These are phyloP conservation scores for Saccharomyces hybrid DNA, from an alignment of 1,139 yeast species.

Conservation along the genomic window DNA sequence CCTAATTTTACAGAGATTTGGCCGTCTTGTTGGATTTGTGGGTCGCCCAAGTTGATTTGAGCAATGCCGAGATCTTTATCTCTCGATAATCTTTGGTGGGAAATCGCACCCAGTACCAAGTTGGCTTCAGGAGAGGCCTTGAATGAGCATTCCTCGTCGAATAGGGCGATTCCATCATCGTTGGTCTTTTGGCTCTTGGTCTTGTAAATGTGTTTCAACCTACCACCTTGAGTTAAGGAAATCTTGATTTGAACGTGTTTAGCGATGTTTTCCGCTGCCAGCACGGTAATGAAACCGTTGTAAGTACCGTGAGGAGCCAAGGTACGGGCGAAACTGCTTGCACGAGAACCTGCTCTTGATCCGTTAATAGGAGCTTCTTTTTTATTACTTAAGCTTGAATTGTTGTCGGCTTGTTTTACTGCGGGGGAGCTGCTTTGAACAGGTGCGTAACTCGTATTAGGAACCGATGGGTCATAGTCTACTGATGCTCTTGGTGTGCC, in stretches of 20 bases:
- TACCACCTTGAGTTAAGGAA: constrained; percentile 43
- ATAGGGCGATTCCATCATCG: constrained; percentile 41
- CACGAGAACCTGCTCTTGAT: constrained; percentile 19
- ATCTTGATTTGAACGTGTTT: constrained; percentile 45
- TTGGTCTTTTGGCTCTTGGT: constrained; percentile 54
- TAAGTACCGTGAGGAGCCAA: constrained; percentile 37
- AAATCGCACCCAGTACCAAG: constrained; percentile 53
- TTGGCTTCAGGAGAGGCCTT: constrained; percentile 55
- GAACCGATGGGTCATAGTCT: constrained; percentile 27
- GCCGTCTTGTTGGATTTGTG: constrained; percentile 27
- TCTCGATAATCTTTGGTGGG: constrained; percentile 71
- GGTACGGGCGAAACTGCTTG: constrained; percentile 36
- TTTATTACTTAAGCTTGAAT: background rate
- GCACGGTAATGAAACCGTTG: constrained; percentile 50
- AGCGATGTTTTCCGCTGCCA: constrained; percentile 35
- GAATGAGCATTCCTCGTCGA: constrained; percentile 65
- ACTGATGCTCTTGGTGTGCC: constrained; percentile 11
- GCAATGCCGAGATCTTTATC: constrained; percentile 60
- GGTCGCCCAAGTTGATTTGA: constrained; percentile 27
- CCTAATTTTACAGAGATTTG: constrained; percentile 28
- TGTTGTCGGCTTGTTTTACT: constrained; percentile 2
- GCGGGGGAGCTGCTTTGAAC: constrained; percentile 15
- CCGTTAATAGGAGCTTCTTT: constrained; percentile 7
- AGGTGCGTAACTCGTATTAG: constrained; percentile 24
- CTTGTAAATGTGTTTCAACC: constrained; percentile 53